Conservation (phyloP, 1,139 yeast species). For the Geotrichum cucujoidarum region DNA sequence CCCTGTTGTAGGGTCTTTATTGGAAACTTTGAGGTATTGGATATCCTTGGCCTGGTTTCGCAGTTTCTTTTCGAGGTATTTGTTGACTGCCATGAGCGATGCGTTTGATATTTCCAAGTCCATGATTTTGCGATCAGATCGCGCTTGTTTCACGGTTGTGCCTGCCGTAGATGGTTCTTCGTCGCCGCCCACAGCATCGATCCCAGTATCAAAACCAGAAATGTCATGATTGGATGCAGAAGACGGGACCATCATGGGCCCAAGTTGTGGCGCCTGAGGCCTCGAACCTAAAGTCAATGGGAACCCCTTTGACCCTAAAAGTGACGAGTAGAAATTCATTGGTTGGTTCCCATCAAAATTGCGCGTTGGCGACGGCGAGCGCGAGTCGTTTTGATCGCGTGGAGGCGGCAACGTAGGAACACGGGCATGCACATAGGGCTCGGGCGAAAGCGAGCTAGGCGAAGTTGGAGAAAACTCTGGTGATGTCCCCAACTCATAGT, state of each 20-base stretch:
- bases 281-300: constrained; percentile 16
- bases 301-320: constrained; percentile 13
- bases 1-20: neutral
- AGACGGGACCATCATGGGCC: neutral
- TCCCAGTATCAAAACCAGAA: neutral
- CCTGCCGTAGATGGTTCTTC: neutral
- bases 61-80: constrained; percentile 28
- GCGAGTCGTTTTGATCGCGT: neutral
- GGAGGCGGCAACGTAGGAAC: neutral
- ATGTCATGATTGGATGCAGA: neutral
- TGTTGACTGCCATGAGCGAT: constrained; percentile 30
- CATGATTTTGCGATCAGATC: constrained; percentile 30
- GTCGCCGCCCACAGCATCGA: neutral
- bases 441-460: neutral
- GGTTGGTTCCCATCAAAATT: neutral
- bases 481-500: neutral
- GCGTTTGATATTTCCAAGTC: constrained; percentile 33
- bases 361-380: neutral
- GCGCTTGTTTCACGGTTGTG: constrained; percentile 21
- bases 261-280: constrained; percentile 1
- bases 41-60: constrained; percentile 25
- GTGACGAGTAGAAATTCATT: constrained; percentile 13
- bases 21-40: constrained; percentile 18
- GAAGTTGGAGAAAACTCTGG: neutral
- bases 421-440: constrained; percentile 11